Conservation (phyloP, 2,329 filamentous ascomycete genomes). For the Endocalyx cinctus region DNA sequence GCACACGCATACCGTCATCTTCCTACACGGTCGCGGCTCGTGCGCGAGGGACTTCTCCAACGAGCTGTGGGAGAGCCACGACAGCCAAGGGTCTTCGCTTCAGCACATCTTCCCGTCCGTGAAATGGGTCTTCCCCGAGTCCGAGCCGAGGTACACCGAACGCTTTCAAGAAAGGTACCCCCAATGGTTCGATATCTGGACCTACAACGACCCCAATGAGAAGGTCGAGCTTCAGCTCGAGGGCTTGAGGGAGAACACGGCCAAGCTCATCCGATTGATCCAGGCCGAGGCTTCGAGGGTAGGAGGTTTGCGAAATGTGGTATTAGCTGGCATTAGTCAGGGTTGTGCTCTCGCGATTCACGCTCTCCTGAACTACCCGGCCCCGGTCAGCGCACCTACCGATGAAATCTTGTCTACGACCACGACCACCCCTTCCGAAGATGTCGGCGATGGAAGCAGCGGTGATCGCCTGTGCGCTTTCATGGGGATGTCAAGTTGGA, state of each 20-base stretch:
- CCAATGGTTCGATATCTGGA: constrained; percentile 50
- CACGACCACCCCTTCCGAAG: no score
- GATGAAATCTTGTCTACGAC: no score
- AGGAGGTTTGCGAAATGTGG: constrained; percentile 31
- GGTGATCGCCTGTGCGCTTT: constrained; percentile 12
- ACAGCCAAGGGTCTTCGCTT: constrained; percentile 29
- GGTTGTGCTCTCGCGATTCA: constrained; percentile 35
- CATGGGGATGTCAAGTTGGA: constrained; percentile 17
- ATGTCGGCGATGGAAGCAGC: not conserved
- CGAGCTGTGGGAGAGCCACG: constrained; percentile 25
- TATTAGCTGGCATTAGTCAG: constrained; percentile 43
- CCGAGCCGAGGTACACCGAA: constrained; percentile 27
- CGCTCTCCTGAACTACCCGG: constrained; percentile 14
- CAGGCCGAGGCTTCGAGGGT: constrained; percentile 29
- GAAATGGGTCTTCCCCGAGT: constrained; percentile 46
- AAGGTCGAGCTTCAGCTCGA: constrained; percentile 36
- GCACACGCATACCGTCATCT: constrained; percentile 35
- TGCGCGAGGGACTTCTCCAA: constrained; percentile 27
- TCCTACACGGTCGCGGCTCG: constrained; percentile 41
- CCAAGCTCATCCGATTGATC: constrained; percentile 27
- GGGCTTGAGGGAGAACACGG: constrained; percentile 35
- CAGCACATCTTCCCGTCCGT: constrained; percentile 38
- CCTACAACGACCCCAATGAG: constrained; percentile 31
- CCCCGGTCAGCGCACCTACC: no score
- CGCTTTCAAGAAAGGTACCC: constrained; percentile 20